Conservation (phyloP, 257 asterid species). For the Thymus mandschuricus region DNA sequence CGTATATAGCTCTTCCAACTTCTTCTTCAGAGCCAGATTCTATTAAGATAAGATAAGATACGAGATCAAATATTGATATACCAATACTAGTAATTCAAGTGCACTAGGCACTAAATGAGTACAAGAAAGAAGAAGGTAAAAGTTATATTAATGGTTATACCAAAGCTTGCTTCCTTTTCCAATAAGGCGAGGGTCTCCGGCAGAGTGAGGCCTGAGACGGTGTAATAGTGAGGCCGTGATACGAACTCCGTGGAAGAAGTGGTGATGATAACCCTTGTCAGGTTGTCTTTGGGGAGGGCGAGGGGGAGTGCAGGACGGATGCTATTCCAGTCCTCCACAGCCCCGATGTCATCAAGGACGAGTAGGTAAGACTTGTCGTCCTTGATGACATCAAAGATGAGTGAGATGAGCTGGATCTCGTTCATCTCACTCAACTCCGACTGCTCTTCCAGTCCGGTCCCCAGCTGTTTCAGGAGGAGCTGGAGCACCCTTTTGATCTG, state of each 20-base stretch:
- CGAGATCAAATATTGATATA: too few species aligned
- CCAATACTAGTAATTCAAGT: too few species aligned
- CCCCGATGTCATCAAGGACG: constrained; percentile 18
- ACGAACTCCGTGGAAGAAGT: neutral
- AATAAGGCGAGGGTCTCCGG: neutral
- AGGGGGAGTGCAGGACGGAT: constrained; percentile 1
- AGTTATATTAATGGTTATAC: too few species aligned
- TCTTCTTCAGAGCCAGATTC: neutral
- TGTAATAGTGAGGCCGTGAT: neutral
- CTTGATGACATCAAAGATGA: neutral
- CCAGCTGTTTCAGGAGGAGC: constrained; percentile 9
- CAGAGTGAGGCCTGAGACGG: neutral
- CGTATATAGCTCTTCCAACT: neutral
- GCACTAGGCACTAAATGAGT: too few species aligned
- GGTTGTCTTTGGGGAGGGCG: neutral
- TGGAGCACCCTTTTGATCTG: constrained; percentile 10
- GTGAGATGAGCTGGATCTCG: neutral
- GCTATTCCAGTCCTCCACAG: constrained; percentile 10
- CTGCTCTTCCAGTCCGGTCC: neutral
- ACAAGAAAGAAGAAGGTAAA: too few species aligned
- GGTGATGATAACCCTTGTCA: constrained; percentile 10
- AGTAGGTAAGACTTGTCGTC: constrained; percentile 8
- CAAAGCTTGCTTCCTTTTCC: neutral
- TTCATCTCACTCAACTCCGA: neutral
- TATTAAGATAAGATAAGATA: too few species aligned